Conservation (phyloP, 176 grass and related monocot genomes). For the Raddia guianensis region DNA sequence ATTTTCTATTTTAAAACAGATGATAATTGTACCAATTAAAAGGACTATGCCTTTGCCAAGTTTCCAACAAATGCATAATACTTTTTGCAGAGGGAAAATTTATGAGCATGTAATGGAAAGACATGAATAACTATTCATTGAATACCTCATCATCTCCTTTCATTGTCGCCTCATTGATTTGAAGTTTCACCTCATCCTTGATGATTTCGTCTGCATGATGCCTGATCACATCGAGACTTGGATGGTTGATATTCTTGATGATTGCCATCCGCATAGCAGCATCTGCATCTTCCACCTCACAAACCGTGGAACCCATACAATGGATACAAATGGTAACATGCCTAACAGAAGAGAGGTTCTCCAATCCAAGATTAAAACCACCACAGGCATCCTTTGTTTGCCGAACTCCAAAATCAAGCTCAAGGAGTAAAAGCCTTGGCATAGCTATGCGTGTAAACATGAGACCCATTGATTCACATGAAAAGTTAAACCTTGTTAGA, state of each 20-base stretch:
- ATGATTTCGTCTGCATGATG: background rate
- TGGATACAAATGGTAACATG: background rate
- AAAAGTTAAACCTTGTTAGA: background rate
- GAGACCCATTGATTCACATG: background rate
- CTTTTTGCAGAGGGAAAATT: too few species aligned
- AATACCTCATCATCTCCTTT: background rate
- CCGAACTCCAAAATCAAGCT: background rate
- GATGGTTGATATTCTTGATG: background rate
- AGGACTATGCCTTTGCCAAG: too few species aligned
- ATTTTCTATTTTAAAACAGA: too few species aligned
- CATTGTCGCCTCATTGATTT: background rate
- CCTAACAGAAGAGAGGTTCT: conserved; percentile 22
- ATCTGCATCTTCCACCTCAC: background rate
- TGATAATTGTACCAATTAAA: too few species aligned
- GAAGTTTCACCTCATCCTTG: background rate
- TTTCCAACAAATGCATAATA: too few species aligned
- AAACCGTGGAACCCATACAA: background rate
- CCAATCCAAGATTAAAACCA: conserved; percentile 22
- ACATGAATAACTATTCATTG: too few species aligned
- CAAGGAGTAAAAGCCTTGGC: conserved; percentile 10
- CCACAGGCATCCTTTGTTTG: background rate
- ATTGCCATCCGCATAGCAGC: background rate
- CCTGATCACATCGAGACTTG: background rate
- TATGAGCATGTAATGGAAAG: too few species aligned
- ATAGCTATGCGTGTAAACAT: conserved; percentile 16